A percentile compares a stretch with the other conserved stretches of the same genome.
Conservation (phyloP, 768 basidiomycete species). For the Tylopilus intermedius region DNA sequence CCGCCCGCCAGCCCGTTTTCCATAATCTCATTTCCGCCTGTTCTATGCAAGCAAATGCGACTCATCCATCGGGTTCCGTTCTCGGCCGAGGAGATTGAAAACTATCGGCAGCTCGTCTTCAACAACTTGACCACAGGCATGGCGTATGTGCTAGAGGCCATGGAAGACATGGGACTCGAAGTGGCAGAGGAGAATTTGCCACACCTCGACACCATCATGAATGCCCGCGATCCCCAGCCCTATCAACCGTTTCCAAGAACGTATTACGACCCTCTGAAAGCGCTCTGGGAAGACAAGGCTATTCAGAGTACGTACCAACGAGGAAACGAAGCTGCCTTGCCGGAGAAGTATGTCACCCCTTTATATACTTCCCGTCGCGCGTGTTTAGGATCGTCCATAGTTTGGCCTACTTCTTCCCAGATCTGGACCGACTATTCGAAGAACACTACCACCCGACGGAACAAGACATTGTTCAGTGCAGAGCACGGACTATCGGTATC, state of each 20-base stretch:
- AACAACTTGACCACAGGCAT: conserved; percentile 88
- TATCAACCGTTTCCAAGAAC: conserved; percentile 71
- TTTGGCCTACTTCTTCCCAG: conserved; percentile 70
- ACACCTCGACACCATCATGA: conserved; percentile 59
- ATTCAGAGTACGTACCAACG: conserved; percentile 73
- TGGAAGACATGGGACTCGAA: conserved; percentile 83
- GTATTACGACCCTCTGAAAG: conserved; percentile 62
- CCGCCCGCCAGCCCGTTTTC: background rate
- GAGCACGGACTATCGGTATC: conserved; percentile 87
- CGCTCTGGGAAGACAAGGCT: conserved; percentile 72
- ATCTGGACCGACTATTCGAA: conserved; percentile 75
- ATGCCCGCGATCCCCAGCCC: conserved; percentile 68
- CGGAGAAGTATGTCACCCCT: conserved; percentile 68
- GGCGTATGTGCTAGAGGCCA: conserved; percentile 75
- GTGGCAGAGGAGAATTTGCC: conserved; percentile 57
- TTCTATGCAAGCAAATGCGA: conserved; percentile 77
- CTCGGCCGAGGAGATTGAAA: conserved; percentile 75
- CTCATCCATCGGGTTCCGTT: conserved; percentile 89
- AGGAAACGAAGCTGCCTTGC: conserved; percentile 87
- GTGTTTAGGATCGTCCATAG: conserved; percentile 32
- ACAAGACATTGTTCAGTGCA: conserved; percentile 82
- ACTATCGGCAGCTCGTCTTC: conserved; percentile 87
- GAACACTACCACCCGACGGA: conserved; percentile 69
- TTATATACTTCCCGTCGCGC: background rate
- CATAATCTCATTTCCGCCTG: conserved; percentile 1